Evolutionary conservation across 768 basidiomycete species (phyloP).

Genomic region (Clitopilus hobsonii): DNA sequence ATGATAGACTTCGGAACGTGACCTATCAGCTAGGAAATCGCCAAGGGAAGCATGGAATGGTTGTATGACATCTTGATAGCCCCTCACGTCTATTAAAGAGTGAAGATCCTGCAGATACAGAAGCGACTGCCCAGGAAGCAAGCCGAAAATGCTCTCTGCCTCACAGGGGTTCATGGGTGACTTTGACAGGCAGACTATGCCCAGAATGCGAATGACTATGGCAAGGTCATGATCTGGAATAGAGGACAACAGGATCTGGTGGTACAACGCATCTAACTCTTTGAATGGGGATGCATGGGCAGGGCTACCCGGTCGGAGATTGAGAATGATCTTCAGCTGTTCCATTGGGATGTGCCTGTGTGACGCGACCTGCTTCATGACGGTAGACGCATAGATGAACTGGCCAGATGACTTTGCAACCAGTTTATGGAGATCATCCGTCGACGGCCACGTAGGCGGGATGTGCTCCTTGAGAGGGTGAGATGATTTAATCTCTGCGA

Average conservation of each 20-base stretch:
- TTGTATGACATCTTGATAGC: neutral
- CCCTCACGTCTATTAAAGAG: neutral
- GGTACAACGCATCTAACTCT: neutral
- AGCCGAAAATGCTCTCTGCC: neutral
- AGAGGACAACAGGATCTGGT: neutral
- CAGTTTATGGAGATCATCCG: neutral
- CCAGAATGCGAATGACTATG: neutral
- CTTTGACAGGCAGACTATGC: neutral
- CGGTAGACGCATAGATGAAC: constrained; percentile 3
- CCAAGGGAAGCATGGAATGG: neutral
- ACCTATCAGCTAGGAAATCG: neutral
- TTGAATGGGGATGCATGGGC: neutral
- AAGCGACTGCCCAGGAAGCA: neutral
- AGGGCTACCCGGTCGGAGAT: too few species aligned
- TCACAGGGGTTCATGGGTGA: neutral
- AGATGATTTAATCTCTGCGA: neutral
- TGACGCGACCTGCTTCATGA: neutral
- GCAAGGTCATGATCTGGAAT: neutral
- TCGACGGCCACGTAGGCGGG: neutral
- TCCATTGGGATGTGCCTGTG: neutral
- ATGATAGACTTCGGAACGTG: neutral
- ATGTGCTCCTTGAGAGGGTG: neutral
- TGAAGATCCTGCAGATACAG: neutral
- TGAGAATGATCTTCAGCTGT: neutral
- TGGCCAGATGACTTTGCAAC: constrained; percentile 4